Base-by-base conservation (phyloP, 768 basidiomycete species). In the Agaricus blazei region DNA sequence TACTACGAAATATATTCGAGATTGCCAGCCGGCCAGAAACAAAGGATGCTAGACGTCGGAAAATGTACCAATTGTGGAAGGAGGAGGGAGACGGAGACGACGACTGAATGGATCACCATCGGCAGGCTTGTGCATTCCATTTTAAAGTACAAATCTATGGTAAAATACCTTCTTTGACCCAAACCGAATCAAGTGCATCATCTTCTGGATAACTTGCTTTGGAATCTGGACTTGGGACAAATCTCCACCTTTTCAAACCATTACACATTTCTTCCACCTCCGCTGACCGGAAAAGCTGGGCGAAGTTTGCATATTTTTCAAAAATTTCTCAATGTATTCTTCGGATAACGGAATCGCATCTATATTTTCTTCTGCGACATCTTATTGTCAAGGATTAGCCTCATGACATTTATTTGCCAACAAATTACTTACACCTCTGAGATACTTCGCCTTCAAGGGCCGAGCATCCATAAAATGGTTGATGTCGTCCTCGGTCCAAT, bases 31-130 rank as follows among this genome's bases (percentile, higher is more conserved):
- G 80, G 37, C 75, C 82, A 57, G 82, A 86, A n/a, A 59, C 58
- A 8, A 54, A 55, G 29, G 58, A 59, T 40, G 38, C 53, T 24
- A 59, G 54, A 28, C 53, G 58, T 28, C 54, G 54, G 47, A 50
- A 82, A 73, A 78, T 98, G 71, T 96, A 94, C 66, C 77, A 77
- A 4, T 68, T 93, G 27, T 96, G 90, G 83, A 88, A 85, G 68
- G 81, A 79, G 34, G 74, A 72, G 46, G 65, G 63, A 44, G 67
- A 68, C 51, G 61, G 54, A 24, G 66, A 64, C 28, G 40, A 49
- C 50, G 43, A 51, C 43, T 28, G 44, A 31, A 40, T 11, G 28
- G 38, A 24, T 55, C 40, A 55, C 19, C 19, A 19, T 19, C 0
- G 19, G 1, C 19, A 19, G 19, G 19, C 19, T 19, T 19, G 19